phyloP scores from a whole-genome alignment of 2,329 filamentous ascomycete species.

The Lasiodiplodia sp. region DNA sequence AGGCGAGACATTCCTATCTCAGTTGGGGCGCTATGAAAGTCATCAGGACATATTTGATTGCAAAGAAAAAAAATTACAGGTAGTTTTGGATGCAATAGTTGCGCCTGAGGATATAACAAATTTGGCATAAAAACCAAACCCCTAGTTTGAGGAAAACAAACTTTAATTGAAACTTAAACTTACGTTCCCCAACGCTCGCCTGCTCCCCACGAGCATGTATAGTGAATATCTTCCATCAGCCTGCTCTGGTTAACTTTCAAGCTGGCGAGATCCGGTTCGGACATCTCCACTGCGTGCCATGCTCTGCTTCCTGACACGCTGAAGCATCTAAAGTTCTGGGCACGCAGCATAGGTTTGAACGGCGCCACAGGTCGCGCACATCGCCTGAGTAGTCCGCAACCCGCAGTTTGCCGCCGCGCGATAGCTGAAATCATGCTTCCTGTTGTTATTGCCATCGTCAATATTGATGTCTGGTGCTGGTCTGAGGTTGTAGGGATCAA shows the following conservation, averaged over 20 bases:
- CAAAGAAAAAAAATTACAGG: neutral
- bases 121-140: neutral
- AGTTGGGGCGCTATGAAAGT: constrained; percentile 54
- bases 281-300: constrained; percentile 56
- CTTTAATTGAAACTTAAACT: constrained; percentile 38
- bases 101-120: neutral
- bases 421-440: constrained; percentile 3
- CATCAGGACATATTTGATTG: neutral
- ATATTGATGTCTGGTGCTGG: neutral
- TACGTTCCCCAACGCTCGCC: constrained; percentile 73
- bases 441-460: neutral
- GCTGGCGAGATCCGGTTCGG: constrained; percentile 58
- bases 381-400: neutral
- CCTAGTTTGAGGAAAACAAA: neutral
- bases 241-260: constrained; percentile 66
- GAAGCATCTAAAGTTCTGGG: neutral
- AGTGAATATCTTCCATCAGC: constrained; percentile 69
- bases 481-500: neutral
- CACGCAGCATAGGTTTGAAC: constrained; percentile 8
- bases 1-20: constrained; percentile 82
- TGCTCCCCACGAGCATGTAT: constrained; percentile 71
- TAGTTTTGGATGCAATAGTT: neutral
- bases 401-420: constrained; percentile 7
- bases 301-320: constrained; percentile 40
- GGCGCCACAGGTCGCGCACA: neutral